phyloP scores from a whole-genome alignment of 768 basidiomycete genomes.

The Leccinum imitatum region DNA sequence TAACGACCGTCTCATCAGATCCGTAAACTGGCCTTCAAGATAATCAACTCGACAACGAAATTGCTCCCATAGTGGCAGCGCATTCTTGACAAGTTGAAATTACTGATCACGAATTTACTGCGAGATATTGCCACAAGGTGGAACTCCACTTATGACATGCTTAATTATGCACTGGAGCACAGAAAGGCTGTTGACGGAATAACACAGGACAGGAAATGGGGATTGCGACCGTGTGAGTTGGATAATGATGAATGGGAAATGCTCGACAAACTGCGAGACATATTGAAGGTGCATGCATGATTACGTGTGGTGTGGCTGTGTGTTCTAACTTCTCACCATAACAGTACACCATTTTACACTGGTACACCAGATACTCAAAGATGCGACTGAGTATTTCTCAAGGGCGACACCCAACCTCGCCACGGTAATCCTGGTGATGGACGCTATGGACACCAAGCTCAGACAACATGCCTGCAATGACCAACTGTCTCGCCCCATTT shows the following conservation, averaged over 20 bases:
- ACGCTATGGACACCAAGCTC: background rate
- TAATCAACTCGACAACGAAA: background rate
- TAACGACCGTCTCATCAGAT: background rate
- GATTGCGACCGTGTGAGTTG: too few relatives aligned
- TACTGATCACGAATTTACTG: too few relatives aligned
- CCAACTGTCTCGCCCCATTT: background rate
- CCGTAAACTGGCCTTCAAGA: background rate
- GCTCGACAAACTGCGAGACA: background rate
- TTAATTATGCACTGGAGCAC: background rate
- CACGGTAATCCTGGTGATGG: background rate
- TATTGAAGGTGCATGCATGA: background rate
- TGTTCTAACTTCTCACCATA: too few relatives aligned
- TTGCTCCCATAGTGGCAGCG: background rate
- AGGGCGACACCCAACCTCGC: background rate
- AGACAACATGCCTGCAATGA: background rate
- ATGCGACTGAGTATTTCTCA: background rate
- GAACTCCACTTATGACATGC: background rate
- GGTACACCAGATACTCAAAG: background rate
- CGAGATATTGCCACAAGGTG: background rate
- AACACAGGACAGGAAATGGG: background rate
- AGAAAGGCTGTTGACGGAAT: accelerated
- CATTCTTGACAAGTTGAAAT: background rate
- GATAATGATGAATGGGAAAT: background rate
- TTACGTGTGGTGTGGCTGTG: too few relatives aligned
- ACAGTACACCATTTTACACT: too few relatives aligned